phyloP scores from a whole-genome alignment of 2,329 filamentous ascomycete species.

The Verticillium klebahnii region DNA sequence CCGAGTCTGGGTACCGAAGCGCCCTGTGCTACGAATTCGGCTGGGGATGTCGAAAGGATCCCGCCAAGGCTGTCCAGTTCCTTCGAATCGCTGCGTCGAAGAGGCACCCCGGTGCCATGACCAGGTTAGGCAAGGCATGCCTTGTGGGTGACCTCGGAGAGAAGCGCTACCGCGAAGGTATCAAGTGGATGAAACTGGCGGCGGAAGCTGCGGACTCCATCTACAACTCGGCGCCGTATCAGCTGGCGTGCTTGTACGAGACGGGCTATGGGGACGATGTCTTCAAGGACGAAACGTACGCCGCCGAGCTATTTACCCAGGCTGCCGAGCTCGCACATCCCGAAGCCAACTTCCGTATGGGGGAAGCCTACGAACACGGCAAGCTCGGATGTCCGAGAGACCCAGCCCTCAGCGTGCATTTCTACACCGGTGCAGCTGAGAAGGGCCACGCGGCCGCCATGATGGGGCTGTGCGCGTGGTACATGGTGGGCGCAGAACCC shows the following conservation, averaged over 20 bases:
- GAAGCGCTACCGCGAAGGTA: slow-evolving; percentile 81
- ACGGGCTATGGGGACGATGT: slow-evolving; percentile 92
- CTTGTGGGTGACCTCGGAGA: slow-evolving; percentile 83
- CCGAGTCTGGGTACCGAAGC: slow-evolving; percentile 90
- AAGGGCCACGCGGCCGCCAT: slow-evolving; percentile 79
- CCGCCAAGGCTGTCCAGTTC: slow-evolving; percentile 89
- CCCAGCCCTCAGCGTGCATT: slow-evolving; percentile 90
- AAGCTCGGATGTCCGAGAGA: slow-evolving; percentile 82
- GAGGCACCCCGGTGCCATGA: slow-evolving; percentile 92
- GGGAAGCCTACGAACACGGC: slow-evolving; percentile 96
- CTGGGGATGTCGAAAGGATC: slow-evolving; percentile 90
- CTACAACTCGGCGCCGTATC: slow-evolving; percentile 90
- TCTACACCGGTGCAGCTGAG: slow-evolving; percentile 91
- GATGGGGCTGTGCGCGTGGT: slow-evolving; percentile 99
- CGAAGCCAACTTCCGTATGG: slow-evolving; percentile 81
- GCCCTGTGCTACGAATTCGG: slow-evolving; percentile 97
- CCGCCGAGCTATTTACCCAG: slow-evolving; percentile 90
- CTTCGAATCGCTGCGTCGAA: slow-evolving; percentile 87
- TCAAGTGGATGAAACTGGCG: slow-evolving; percentile 95
- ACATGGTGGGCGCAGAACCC: slow-evolving; percentile 89
- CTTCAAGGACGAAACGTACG: slow-evolving; percentile 85
- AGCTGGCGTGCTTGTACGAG: slow-evolving; percentile 84
- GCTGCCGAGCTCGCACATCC: slow-evolving; percentile 87
- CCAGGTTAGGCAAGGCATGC: slow-evolving; percentile 85
- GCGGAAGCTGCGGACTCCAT: slow-evolving; percentile 84